Base-by-base conservation (phyloP, 225 moss, liverwort and hornwort genomes). In the Asterella californica region DNA sequence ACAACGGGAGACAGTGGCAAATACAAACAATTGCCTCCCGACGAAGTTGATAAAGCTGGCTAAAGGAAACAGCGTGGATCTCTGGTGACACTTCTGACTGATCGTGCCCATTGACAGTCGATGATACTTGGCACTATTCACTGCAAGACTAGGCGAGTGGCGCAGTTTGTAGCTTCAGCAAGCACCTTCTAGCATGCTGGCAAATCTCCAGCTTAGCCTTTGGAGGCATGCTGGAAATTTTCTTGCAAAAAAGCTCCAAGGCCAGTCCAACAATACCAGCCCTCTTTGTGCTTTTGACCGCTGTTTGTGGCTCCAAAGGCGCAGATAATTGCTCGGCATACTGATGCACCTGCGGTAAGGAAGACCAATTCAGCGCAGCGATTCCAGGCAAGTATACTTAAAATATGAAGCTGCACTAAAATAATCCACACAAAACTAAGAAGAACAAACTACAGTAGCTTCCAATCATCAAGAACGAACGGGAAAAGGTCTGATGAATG, bases 131-230 rank as follows among this genome's bases (percentile, higher is more conserved):
- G 25, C n/a, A 70, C 33, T 36, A 17, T 68, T 18, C 32, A 38
- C 11, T 25, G 4, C 17, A 21, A 42, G 9, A 25, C 1, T 6
- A 75, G 18, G 22, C 48, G 9, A 47, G 5, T 14, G 65, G 27
- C 32, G 65, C 38, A 70, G 21, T 21, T 45, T 48, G 29, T 46
- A 71, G 75, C 29, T 15, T 57, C 18, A 54, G 27, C n/a, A 83
- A 46, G 29, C 77, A 97, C 96, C 97, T 99, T 81, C 83, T 90
- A 4, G 90, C 88, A 79, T 90, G 88, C 82, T 90, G 89, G 81
- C 99, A 99, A 76, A 99, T 79, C 84, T 99, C 99, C 47, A 91
- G 75, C 81, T 99, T 99, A 10, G 99, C 89, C 87, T 92, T 95
- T 2, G 75, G 18, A 84, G 99, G 95, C 95, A 95, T 93, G 69